Evolutionary conservation across 108 stramenopile species (phyloP), one percentile per base, ranked within the genome.

Genomic region (Hondaea fermentalgiana): DNA sequence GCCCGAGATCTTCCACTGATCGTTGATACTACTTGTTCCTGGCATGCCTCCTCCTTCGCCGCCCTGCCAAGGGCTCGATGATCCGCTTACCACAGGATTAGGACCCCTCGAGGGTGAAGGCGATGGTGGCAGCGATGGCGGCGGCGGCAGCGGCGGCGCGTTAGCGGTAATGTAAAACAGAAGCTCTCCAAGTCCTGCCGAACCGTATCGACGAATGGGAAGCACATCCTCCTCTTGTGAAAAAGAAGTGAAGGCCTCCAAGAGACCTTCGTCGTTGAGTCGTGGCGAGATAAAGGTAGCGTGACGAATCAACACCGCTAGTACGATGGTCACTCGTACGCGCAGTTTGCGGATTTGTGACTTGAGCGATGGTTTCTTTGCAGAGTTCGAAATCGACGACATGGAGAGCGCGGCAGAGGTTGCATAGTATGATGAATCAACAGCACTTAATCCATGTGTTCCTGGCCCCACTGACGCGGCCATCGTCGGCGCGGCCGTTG

Each of bases 111-210:
- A 35, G 35, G 35, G 35, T 35, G 35, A 35, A 35, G 35, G 35
- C 35, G 35, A 35, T 35, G 35, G 35, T 35, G 35, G 35, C 2
- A 35, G 35, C 35, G 35, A 35, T 0, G 35, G 35, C 35, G 35
- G 35, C 28, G 28, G 28, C 72, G 19, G 49, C n/a, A n/a, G n/a
- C n/a, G n/a, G n/a, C 25, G 76, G 76, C 4, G 49, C n/a, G 51
- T 93, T 92, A n/a, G 93, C 91, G 6, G 92, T 60, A 19, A 93
- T 89, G 59, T 93, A 93, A 44, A 93, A 93, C 90, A 93, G 59
- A 28, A 93, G 91, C 90, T 93, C 93, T 17, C 93, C 93, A 10
- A 93, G 89, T 5, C 92, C 93, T 17, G 92, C 93, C 47, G 91
- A 90, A 19, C 91, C 57, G 29, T 87, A 72, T n/a, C 90, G 69